Percentiles rank a stretch among this genome's conserved stretches.
Conservation (phyloP, 208 protist species). For the Acanthamoeba royreba region DNA sequence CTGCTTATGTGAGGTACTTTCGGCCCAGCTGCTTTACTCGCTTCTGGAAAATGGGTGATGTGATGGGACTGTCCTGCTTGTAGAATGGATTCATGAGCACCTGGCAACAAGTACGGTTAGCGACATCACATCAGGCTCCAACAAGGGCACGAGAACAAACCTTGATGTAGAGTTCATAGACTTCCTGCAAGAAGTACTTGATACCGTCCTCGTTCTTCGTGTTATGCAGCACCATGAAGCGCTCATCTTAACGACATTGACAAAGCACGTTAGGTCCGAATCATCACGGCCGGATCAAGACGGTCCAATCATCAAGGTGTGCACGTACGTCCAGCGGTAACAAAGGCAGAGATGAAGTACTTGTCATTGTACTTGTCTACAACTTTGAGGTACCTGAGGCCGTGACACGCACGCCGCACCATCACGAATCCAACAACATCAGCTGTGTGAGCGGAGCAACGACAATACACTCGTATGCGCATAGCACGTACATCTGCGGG, state of each 20-base stretch:
- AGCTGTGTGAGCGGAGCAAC: not conserved
- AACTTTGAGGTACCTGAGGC: constrained; percentile 17
- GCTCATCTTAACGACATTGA: not conserved
- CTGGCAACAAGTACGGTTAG: not conserved
- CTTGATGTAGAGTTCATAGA: constrained; percentile 36
- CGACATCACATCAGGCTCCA: not conserved
- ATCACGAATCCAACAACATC: not conserved
- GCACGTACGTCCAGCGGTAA: not conserved
- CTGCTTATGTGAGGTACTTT: not conserved
- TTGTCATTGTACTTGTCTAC: constrained; percentile 45
- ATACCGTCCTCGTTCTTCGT: constrained; percentile 34
- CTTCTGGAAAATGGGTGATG: not conserved
- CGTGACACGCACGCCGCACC: not conserved
- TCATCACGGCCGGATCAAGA: not conserved
- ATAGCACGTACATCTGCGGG: not conserved
- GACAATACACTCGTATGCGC: not conserved
- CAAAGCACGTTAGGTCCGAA: not conserved
- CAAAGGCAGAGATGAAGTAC: constrained; percentile 31
- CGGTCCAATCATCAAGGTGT: not conserved
- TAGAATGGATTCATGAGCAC: constrained; percentile 30
- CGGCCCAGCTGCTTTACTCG: constrained; percentile 4
- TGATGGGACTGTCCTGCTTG: constrained; percentile 16
- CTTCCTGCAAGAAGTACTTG: constrained; percentile 40
- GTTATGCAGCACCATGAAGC: constrained; percentile 38
- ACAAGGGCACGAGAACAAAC: not conserved